Base-by-base conservation (phyloP, 306 rosid genomes). In the Dryas alaskensis region DNA sequence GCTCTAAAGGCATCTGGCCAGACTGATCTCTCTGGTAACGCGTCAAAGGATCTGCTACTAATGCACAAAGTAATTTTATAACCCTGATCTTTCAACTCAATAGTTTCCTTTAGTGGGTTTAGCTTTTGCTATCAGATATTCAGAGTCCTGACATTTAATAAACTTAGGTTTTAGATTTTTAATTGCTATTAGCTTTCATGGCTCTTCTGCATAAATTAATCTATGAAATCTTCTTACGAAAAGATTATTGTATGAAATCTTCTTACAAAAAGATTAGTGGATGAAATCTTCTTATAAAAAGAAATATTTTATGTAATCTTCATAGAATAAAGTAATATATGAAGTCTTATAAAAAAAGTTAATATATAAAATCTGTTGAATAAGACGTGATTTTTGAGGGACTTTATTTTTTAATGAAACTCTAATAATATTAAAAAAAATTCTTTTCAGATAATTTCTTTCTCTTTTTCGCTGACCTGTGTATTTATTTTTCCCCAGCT, bases 1-100 rank as follows among this genome's bases (percentile, higher is more conserved):
- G 97, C 98, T 59, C 74, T 95, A 67, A 95, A 92, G 85, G 98
- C 98, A 25, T 84, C 99, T 49, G 96, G 99, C 72, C 96, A 95
- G 86, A 86, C 96, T 60, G 97, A 94, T 84, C 96, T 94, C 77
- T 92, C 97, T 65, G 98, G 93, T 68, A 94, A 92, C 51, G 96
- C 98, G 45, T 88, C 97, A 0, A 95, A 95, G 85, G 98, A 95
- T 82, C 81, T 95, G 87, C 96, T 92, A 63, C 88, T 95, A 60
- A 95, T 95, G 99, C 99, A 92, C 81, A 92, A 95, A 87, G 98
- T 92, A 92, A 87, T 86, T 67, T 78, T 57, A 49, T 66, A 40
- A 64, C 71, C 82, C 59, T 57, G 19, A 57, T 74, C 45, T 45
- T 80, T 42, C 51, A 58, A 9, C 60, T 6, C 4, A 25, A 60